phyloP scores from a whole-genome alignment of 768 basidiomycete genomes.

The Phanerochaete sordida region DNA sequence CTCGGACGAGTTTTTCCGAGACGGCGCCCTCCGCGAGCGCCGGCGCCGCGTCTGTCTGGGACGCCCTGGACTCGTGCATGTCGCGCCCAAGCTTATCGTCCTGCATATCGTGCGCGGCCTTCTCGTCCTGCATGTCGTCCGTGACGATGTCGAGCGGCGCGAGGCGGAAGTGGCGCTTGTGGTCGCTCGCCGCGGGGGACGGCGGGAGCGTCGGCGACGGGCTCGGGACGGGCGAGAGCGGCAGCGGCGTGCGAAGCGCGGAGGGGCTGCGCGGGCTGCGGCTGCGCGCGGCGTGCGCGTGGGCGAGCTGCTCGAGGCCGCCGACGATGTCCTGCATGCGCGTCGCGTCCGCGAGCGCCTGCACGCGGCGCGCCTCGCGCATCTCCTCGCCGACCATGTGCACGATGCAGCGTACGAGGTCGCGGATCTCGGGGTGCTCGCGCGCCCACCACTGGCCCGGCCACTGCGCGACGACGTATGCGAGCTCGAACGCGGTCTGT shows the following conservation, averaged over 20 bases:
- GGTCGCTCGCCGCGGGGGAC: slow-evolving; percentile 5
- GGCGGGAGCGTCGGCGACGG: slow-evolving; percentile 14
- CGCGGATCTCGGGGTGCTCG: slow-evolving; percentile 59
- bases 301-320: slow-evolving; percentile 43
- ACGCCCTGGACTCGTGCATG: slow-evolving; percentile 1
- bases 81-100: too few species aligned
- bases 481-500: slow-evolving; percentile 33
- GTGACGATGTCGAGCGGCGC: slow-evolving; percentile 11
- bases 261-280: not conserved
- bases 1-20: not conserved
- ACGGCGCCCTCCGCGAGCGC: not conserved
- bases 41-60: slow-evolving; percentile 1
- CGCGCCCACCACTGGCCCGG: slow-evolving; percentile 65
- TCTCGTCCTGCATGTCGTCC: slow-evolving; percentile 5
- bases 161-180: slow-evolving; percentile 6
- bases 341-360: slow-evolving; percentile 41
- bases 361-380: slow-evolving; percentile 42
- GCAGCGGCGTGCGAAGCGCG: slow-evolving; percentile 12
- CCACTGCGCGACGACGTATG: slow-evolving; percentile 43
- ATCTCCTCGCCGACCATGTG: slow-evolving; percentile 65
- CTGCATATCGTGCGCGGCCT: slow-evolving; percentile 6
- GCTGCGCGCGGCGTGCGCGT: slow-evolving; percentile 33
- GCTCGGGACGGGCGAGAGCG: slow-evolving; percentile 20
- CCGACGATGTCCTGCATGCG: slow-evolving; percentile 48
- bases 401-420: slow-evolving; percentile 55